Evolutionary conservation across 192 early-diverging fungal species (phyloP), one percentile per base, ranked within the genome.

Genomic region (Dispira parvispora): DNA sequence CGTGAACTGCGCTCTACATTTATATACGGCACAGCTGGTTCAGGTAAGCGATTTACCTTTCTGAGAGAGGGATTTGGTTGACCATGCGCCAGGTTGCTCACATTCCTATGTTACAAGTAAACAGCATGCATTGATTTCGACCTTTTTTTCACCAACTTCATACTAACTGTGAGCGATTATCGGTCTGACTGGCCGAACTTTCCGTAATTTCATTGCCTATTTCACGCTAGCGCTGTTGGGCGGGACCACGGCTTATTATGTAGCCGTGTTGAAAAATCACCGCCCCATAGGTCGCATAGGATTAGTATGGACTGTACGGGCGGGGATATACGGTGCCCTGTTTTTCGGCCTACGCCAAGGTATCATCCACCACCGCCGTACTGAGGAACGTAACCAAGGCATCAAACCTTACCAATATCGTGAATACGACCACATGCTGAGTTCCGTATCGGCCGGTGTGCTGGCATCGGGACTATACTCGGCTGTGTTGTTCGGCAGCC

Each of bases 331-430:
- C 13, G 50, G 50, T 26, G 50, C 50, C 10, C 50, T 52, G n/a
- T 52, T 52, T n/a, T 52, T 52, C 26, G 50, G 50, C n/a, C 21
- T 52, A 25, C 50, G 50, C 50, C 50, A 52, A 52, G 20, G 21
- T 9, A n/a, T 52, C 26, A 11, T 52, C 21, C 26, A 52, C 50
- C 26, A 20, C 21, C 50, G 26, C 21, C 50, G 50, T 18, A 26
- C 20, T 9, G 21, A 18, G 50, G 50, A 52, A 52, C 20, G 26
- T 11, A 26, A 11, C 18, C 50, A 52, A 20, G 21, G 18, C 3
- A 26, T 52, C 26, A 20, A 52, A 26, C 9, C 50, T 20, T 52
- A 52, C 18, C 26, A 52, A 11, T 52, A 25, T 52, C 50, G 50
- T 26, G 50, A 52, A 20, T 52, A 52, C 18, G 50, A 52, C 50